phyloP scores from a whole-genome alignment of 129 eudicot genomes.

The Helianthus annuus region HanXRQr2.0-SUNRISE NC_035433.2:12367233-12367732 shows the following conservation, averaged over 20 bases:
- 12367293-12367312: constrained; percentile 13
- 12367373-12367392: constrained; percentile 94
- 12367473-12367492: not conserved
- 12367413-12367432: constrained; percentile 92
- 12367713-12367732: not conserved
- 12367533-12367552: not conserved
- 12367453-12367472: not conserved
- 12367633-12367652: not conserved
- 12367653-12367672: not conserved
- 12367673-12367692: not conserved
- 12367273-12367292: not conserved
- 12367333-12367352: constrained; percentile 2
- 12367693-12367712: not conserved
- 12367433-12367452: constrained; percentile 44
- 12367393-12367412: constrained; percentile 90
- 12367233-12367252: too few relatives aligned
- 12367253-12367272: constrained; percentile 6
- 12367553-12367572: not conserved
- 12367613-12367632: not conserved
- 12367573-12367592: not conserved
- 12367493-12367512: not conserved
- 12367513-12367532: not conserved
- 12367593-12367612: not conserved
- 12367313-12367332: constrained; percentile 6
- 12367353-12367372: constrained; percentile 72